A percentile compares a stretch with the other conserved stretches of the same genome.
Evolutionary conservation across 805 yeast species (phyloP).

Genomic region (Groenewaldozyma salmanticensis): DNA sequence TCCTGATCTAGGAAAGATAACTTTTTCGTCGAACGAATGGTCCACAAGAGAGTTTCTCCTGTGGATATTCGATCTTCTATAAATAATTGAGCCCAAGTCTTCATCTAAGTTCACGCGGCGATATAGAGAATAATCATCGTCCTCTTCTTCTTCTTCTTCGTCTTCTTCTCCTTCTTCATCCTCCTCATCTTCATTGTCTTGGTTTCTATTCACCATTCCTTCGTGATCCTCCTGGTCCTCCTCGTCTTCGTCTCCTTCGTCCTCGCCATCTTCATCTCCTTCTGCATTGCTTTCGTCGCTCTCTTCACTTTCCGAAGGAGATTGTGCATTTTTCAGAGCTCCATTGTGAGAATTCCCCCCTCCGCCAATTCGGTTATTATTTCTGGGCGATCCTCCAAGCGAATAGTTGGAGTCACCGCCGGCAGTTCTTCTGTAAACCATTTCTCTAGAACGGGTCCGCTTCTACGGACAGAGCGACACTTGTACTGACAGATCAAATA

Average conservation of each 20-base stretch:
- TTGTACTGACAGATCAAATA: too few relatives aligned
- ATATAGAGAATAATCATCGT: constrained; percentile 4
- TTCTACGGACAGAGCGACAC: too few relatives aligned
- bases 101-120: too few relatives aligned
- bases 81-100: neutral
- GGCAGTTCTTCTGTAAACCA: too few relatives aligned
- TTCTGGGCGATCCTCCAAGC: too few relatives aligned
- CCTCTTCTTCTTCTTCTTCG: constrained; percentile 4
- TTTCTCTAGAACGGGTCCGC: too few relatives aligned
- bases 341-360: too few relatives aligned
- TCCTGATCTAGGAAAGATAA: neutral
- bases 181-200: constrained; percentile 24
- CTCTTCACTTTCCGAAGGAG: constrained; percentile 22
- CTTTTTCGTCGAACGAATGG: neutral
- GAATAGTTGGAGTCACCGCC: too few relatives aligned
- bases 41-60: constrained; percentile 2
- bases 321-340: too few relatives aligned
- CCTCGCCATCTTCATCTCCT: constrained; percentile 21
- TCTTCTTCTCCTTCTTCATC: constrained; percentile 3
- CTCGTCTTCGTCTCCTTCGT: constrained; percentile 5
- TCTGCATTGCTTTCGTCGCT: constrained; percentile 35
- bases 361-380: too few relatives aligned
- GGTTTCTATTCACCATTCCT: constrained; percentile 27
- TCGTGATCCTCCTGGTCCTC: constrained; percentile 1
- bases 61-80: neutral